Conservation (phyloP, 2,329 filamentous ascomycete genomes). For the Ceratocystiopsis minuta region DNA sequence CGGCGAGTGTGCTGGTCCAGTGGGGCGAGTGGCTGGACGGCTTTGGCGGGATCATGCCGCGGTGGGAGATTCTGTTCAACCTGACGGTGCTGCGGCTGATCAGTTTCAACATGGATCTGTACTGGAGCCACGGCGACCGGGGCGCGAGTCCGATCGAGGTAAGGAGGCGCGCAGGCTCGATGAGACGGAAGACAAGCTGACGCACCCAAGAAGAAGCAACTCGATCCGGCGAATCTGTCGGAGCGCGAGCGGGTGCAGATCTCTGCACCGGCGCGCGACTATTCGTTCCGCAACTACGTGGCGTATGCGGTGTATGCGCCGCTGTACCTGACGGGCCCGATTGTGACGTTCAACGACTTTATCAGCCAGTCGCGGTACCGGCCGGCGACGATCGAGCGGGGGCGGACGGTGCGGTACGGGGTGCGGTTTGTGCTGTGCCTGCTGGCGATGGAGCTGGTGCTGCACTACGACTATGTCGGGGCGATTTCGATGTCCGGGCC, state of each 20-base stretch:
- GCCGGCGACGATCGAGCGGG: conserved; percentile 48
- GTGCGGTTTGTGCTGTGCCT: conserved; percentile 66
- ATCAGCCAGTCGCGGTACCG: conserved; percentile 67
- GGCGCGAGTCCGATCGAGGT: conserved; percentile 63
- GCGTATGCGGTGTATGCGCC: conserved; percentile 85
- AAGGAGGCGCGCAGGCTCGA: conserved; percentile 15
- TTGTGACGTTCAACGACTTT: conserved; percentile 96
- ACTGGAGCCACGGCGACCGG: conserved; percentile 63
- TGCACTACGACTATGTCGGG: conserved; percentile 85
- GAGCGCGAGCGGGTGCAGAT: conserved; percentile 73
- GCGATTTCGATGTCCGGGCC: conserved; percentile 74
- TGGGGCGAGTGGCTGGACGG: conserved; percentile 61
- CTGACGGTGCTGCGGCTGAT: conserved; percentile 82
- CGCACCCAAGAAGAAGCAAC: conserved; percentile 75
- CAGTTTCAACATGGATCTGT: conserved; percentile 93
- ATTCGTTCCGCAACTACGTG: conserved; percentile 68
- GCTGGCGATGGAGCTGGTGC: conserved; percentile 74
- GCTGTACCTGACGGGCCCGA: conserved; percentile 80
- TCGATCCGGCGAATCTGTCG: conserved; percentile 71
- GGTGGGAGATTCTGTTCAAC: conserved; percentile 98
- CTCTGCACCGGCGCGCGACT: conserved; percentile 54
- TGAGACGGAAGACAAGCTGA: background rate
- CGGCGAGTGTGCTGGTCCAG: conserved; percentile 23
- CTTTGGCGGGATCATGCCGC: conserved; percentile 63
- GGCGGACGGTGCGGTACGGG: conserved; percentile 63